Conservation (phyloP, 176 grass and related monocot species). For the Elymus sibiricus region DNA sequence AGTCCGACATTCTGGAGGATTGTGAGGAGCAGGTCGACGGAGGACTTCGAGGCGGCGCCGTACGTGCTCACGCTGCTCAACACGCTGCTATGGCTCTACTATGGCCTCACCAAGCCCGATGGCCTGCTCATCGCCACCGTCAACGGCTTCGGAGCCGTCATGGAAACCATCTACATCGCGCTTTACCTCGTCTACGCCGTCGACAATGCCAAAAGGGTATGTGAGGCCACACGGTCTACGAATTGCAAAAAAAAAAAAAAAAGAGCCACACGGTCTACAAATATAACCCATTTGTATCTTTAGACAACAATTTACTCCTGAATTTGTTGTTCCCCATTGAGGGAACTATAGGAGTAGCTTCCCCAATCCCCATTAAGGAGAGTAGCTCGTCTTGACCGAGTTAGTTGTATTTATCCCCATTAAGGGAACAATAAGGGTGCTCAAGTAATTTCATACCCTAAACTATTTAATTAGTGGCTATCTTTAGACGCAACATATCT, state of each 20-base stretch:
- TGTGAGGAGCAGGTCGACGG: conserved; percentile 37
- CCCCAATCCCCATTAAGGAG: background rate
- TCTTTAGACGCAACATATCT: background rate
- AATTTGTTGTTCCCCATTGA: background rate
- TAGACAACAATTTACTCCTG: background rate
- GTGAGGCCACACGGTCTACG: background rate
- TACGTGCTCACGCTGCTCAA: conserved; percentile 54
- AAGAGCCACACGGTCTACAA: background rate
- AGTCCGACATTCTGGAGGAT: conserved; percentile 73
- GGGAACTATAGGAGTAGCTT: background rate
- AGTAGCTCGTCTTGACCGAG: background rate
- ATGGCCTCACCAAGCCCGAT: conserved; percentile 69
- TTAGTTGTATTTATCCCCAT: background rate
- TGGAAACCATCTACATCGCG: conserved; percentile 52
- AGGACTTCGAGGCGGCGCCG: conserved; percentile 48
- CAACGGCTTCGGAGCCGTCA: conserved; percentile 47
- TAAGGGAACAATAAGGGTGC: background rate
- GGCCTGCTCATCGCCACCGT: conserved; percentile 57
- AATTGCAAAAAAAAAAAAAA: too few species aligned
- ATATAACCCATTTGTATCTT: background rate
- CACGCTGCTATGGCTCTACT: conserved; percentile 64
- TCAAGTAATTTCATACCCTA: background rate
- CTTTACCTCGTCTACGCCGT: conserved; percentile 50
- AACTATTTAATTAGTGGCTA: background rate
- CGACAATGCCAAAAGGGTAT: conserved; percentile 30